Evolutionary conservation across 2,329 filamentous ascomycete species (phyloP), one percentile per base, ranked within the genome.

Genomic region (Apiospora aurea): DNA sequence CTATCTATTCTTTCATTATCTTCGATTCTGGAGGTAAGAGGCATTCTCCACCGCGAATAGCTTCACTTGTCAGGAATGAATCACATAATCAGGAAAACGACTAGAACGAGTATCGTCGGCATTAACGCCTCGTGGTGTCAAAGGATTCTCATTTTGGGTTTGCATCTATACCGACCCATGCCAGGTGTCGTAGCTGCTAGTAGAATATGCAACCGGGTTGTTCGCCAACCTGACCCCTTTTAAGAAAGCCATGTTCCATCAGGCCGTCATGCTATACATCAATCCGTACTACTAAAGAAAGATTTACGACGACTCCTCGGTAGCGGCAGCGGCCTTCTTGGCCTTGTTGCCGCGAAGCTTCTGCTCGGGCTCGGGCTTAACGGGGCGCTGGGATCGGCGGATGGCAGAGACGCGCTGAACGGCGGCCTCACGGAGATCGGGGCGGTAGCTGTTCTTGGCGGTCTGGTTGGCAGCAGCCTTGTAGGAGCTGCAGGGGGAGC

Each of bases 401-500:
- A 97, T 90, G 80, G 95, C 94, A 80, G 92, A 95, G 82, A 93
- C 94, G 81, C 96, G 94, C 85, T 94, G 88, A 81, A 98, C 92
- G 79, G 96, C 95, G 80, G 88, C 88, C 81, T 89, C 86, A 79
- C 92, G 92, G 85, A 95, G 89, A 83, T 96, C 93, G 80, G 89
- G 80, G 79, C 93, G 94, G 92, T 98, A 99, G 82, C 92, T 90
- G 83, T 89, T 89, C 91, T 94, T 95, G 84, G 94, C 93, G 79
- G 92, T 91, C 83, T 88, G 87, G 88, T 90, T 93, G 86, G 95
- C 95, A 83, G 98, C 91, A 80, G 89, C 89, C 88, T 93, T 94
- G 92, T 95, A 98, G 87, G 93, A 92, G 90, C 94, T 96, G 77
- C 69, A 69, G 46, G 70, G 41, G 64, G 76, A 73, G 80, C 26